Conservation (phyloP, 352 stramenopile genomes). For the Phytophthora multivora region DNA sequence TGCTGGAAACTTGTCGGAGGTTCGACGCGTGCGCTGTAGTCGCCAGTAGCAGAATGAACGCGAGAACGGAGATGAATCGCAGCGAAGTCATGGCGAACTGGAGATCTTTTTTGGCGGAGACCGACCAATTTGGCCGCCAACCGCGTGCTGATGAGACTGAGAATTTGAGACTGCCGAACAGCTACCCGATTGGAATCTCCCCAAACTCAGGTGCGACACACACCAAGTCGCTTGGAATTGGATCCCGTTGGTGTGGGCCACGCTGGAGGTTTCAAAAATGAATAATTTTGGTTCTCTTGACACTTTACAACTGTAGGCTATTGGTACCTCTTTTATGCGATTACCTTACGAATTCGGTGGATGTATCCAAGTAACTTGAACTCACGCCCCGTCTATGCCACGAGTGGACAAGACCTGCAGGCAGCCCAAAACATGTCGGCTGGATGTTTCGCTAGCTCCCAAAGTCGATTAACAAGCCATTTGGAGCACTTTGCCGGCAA, state of each 20-base stretch:
- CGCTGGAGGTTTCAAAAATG: background rate
- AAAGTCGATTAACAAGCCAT: background rate
- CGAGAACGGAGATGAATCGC: slow-evolving; percentile 10
- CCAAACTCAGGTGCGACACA: slow-evolving; percentile 7
- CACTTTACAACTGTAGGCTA: background rate
- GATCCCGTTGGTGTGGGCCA: slow-evolving; percentile 10
- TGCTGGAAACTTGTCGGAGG: slow-evolving; percentile 12
- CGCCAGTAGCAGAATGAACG: slow-evolving; percentile 1
- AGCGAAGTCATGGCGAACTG: slow-evolving; percentile 6
- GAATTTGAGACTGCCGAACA: slow-evolving; percentile 23
- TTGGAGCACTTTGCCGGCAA: too few relatives aligned
- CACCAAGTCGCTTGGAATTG: slow-evolving; percentile 4
- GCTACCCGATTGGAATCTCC: background rate
- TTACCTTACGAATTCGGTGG: background rate
- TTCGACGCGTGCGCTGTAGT: slow-evolving; percentile 7
- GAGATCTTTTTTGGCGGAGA: slow-evolving; percentile 7
- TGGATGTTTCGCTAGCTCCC: slow-evolving; percentile 8
- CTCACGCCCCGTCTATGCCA: slow-evolving; percentile 2
- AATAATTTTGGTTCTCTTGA: background rate
- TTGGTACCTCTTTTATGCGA: background rate
- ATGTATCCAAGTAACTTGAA: background rate
- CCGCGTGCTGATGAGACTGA: slow-evolving; percentile 9
- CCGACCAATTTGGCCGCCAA: background rate
- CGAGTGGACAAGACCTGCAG: slow-evolving; percentile 17
- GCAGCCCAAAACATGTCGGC: slow-evolving; percentile 7